Base-by-base conservation (phyloP, 2,329 filamentous ascomycete species). In the Sporothrix sp. region DNA sequence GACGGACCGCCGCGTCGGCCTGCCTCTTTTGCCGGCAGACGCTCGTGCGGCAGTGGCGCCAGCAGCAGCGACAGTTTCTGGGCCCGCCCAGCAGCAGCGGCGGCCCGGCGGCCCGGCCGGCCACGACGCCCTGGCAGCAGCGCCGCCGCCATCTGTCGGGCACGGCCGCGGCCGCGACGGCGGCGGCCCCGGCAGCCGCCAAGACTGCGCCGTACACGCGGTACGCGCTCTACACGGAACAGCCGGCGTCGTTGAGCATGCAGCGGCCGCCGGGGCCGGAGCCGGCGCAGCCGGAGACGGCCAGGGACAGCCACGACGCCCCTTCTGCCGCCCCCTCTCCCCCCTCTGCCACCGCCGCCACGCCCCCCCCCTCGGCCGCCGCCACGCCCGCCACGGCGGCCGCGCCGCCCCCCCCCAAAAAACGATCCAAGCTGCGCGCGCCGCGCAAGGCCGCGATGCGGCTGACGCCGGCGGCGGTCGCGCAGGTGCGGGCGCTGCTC, bases 361-460 rank as follows among this genome's bases (percentile, higher is more conserved):
- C 35, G 8, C 10, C n/a, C 6, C 25, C 27, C 18, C 14, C 28
- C 9, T n/a, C n/a, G n/a, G n/a, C n/a, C n/a, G 13, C 35, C 20
- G 8, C 28, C 16, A 7, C 20, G 45, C 25, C n/a, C 8, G 10
- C 58, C 1, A 33, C 64, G 28, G 52, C 69, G 30, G 52, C 68
- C 3, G 69, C 72, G 48, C 60, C 68, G 38, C 57, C 71, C 11
- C 63, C 73, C 16, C 75, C 80, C 59, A 76, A 81, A 16, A 78
- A 78, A 59, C 62, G 33, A 57, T 65, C 65, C 57, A 89, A 84
- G 63, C 74, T 95, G 28, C 78, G 84, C 39, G 57, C 65, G 33
- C 78, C 91, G 11, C 82, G 90, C 52, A 97, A 97, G 71, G 90
- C 93, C 1, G 88, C 91, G 2, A 91, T 98, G 73, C 87, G 80